Percentiles rank a stretch among this genome's conserved stretches.
phyloP scores from a whole-genome alignment of 2,329 filamentous ascomycete species.

The Pseudodiploospora longispora region DNA sequence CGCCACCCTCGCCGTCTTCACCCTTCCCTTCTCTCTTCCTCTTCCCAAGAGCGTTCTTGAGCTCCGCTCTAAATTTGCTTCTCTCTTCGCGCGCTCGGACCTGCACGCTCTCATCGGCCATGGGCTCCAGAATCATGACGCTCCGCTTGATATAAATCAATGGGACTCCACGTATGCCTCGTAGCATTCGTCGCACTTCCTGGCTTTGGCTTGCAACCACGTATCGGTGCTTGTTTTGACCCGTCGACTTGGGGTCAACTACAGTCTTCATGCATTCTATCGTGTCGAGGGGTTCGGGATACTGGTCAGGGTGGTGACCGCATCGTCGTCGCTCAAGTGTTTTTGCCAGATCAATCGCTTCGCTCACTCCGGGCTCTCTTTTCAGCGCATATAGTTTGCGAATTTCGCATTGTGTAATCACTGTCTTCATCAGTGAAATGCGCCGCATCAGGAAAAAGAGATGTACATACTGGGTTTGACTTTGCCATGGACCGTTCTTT shows the following conservation, averaged over 20 bases:
- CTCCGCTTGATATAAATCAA: constrained; percentile 71
- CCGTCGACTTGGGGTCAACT: constrained; percentile 66
- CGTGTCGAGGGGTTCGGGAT: constrained; percentile 61
- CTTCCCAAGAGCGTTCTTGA: constrained; percentile 46
- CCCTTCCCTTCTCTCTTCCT: constrained; percentile 42
- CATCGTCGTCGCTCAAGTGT: constrained; percentile 67
- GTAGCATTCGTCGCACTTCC: constrained; percentile 54
- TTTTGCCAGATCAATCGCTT: constrained; percentile 69
- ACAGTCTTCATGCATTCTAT: constrained; percentile 65
- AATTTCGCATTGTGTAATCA: constrained; percentile 77
- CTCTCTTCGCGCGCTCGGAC: constrained; percentile 61
- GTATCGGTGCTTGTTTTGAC: constrained; percentile 71
- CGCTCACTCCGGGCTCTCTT: constrained; percentile 41
- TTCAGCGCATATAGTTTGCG: constrained; percentile 65
- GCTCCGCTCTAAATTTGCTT: constrained; percentile 63
- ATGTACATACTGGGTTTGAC: constrained; percentile 64
- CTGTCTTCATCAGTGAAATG: constrained; percentile 29
- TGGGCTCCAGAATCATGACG: constrained; percentile 65
- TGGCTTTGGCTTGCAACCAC: constrained; percentile 67
- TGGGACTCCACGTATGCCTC: constrained; percentile 63
- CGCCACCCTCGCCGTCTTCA: constrained; percentile 19
- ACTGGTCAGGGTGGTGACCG: constrained; percentile 65
- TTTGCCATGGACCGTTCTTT: constrained; percentile 78
- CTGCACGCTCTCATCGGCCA: constrained; percentile 59
- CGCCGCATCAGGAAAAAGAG: background rate